Base-by-base conservation (phyloP, 495 filamentous ascomycete genomes). In the Haplographium delicatum region DNA sequence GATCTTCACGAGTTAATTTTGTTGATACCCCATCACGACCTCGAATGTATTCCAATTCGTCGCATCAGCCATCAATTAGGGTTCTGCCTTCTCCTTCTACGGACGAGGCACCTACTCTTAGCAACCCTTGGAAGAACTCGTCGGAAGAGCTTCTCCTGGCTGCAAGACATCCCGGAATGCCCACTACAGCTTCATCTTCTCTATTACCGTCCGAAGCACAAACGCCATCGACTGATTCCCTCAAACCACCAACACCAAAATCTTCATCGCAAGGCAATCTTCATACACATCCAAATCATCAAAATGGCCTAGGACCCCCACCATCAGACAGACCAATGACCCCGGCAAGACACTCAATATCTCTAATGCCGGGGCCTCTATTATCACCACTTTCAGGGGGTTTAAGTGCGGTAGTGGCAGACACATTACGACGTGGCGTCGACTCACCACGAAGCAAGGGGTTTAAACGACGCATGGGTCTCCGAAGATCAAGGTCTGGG, bases 331-430 rank as follows among this genome's bases (percentile, higher is more conserved):
- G 53, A 34, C 52, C 58, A 24, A 35, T 50, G 24, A 62, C 58
- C 9, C 53, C 60, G 24, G 51, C 52, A 15, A 50, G 54, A 41
- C 46, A 62, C 30, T 60, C 62, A 5, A 53, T 65, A 37, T 56
- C 60, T 7, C 46, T 53, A 20, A 53, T 60, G 46, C 79, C 75
- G 13, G 72, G 69, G 16, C 73, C 72, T 4, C 59, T 76, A 23
- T 65, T 74, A 18, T 69, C 72, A 3, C 73, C 79, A 4, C 64
- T 83, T 0, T 81, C 79, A 0, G 72, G 72, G 11, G 62, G 75
- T 16, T 71, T 83, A 46, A 79, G 70, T 60, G 80, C 74, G 2
- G 73, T 83, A 2, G 78, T 83, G 5, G 82, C 80, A 4, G 83
- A 87, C 54, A 75, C 77, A 16, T 59, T 83, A 4, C 73, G 78